Base-by-base conservation (phyloP, 352 stramenopile genomes). In the Phytophthora tentaculata region DNA sequence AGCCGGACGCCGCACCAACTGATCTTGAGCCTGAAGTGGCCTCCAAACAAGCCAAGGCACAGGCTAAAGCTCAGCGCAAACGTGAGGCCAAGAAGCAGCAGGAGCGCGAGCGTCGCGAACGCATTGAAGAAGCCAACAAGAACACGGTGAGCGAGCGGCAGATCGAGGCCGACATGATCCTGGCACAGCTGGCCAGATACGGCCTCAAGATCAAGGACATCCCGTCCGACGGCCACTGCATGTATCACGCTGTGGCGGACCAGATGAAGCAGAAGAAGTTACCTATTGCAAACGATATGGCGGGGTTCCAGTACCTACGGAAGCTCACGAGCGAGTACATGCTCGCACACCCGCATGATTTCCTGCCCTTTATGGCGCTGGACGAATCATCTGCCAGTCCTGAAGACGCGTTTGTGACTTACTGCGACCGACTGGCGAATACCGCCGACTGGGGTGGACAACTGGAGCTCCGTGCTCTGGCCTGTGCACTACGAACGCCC, bases 391-490 rank as follows among this genome's bases (percentile, higher is more conserved):
- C 55, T 12, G 44, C 16, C 6, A 51, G 50, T 55, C 54, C 45
- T 13, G 51, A 64, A 26, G 54, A 63, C n/a, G 74, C 54, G 24
- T 99, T 96, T 79, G 83, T 92, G 24, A 81, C 90, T 6, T 99
- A 99, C 81, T 98, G 97, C 52, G 73, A 92, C 5, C 88, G 88
- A 50, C 90, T 99, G 16, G 78, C 90, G 47, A 88, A 78, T 52
- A 97, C 91, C 22, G 90, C 95, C 6, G 97, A 99, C 63, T 99
- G 97, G 97, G 97, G 97, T 52, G 97, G 97, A 17, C 95, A 99
- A 76, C 78, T 99, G 26, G 97, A 99, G 79, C 81, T 99, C 13
- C 84, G 95, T 41, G 97, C 97, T 22, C 79, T 99, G 45, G 83
- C 86, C 19, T 91, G 92, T 23, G 86, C 79, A 8, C 74, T 99